A percentile compares a stretch with the other conserved stretches of the same genome.
phyloP scores from a whole-genome alignment of 805 yeast species.

The Candida xyloterini region DNA sequence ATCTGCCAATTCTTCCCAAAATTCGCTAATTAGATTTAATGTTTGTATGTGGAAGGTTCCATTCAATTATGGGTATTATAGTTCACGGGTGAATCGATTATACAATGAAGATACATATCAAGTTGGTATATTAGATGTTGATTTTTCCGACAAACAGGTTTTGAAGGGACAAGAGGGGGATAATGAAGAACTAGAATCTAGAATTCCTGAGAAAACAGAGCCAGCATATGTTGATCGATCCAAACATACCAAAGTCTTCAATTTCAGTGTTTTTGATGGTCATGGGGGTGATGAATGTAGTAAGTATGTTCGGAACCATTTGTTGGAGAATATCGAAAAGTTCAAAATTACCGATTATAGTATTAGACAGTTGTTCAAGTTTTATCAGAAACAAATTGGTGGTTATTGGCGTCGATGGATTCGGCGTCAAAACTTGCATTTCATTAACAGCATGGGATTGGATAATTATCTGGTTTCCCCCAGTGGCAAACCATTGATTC shows the following conservation, averaged over 20 bases:
- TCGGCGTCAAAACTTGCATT: slow-evolving; percentile 35
- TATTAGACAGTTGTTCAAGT: slow-evolving; percentile 43
- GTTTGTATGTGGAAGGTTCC: slow-evolving; percentile 66
- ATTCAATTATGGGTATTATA: slow-evolving; percentile 71
- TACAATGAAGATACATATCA: slow-evolving; percentile 80
- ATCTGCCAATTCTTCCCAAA: slow-evolving; percentile 18
- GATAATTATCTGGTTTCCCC: slow-evolving; percentile 9
- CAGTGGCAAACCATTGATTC: slow-evolving; percentile 9
- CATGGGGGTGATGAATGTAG: slow-evolving; percentile 88
- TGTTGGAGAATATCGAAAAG: slow-evolving; percentile 53
- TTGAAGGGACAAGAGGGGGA: not conserved
- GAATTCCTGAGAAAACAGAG: slow-evolving; percentile 16
- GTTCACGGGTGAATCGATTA: slow-evolving; percentile 71
- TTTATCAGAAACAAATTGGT: slow-evolving; percentile 61
- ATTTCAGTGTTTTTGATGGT: slow-evolving; percentile 83
- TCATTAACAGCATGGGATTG: slow-evolving; percentile 23
- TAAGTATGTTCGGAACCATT: slow-evolving; percentile 49
- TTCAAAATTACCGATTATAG: slow-evolving; percentile 34
- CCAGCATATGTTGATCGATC: slow-evolving; percentile 17
- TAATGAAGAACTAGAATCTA: slow-evolving; percentile 12
- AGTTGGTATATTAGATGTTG: slow-evolving; percentile 42
- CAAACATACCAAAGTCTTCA: slow-evolving; percentile 45
- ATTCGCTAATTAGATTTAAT: slow-evolving; percentile 35
- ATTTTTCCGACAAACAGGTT: slow-evolving; percentile 15
- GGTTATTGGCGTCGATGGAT: slow-evolving; percentile 86